Percentiles rank a stretch among this genome's conserved stretches.
phyloP scores from a whole-genome alignment of 441 rosid species.

The Manihot esculenta region DNA sequence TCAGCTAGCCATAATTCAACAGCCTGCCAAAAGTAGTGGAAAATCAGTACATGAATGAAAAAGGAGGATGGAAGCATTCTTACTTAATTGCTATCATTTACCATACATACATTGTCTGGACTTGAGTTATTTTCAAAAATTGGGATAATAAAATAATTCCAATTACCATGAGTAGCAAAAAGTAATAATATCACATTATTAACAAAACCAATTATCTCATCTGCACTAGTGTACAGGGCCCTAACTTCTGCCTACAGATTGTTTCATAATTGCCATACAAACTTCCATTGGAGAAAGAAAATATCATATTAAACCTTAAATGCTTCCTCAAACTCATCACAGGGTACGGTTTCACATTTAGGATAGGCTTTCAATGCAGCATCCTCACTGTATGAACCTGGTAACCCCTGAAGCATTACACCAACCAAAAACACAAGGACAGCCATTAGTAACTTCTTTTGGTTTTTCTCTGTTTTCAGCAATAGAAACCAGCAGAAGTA shows the following conservation, averaged over 20 bases:
- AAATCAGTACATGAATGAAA: neutral
- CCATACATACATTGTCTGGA: neutral
- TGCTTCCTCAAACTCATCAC: conserved; percentile 54
- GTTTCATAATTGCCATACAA: neutral
- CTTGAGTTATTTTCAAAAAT: neutral
- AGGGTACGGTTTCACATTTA: conserved; percentile 52
- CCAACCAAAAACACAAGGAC: neutral
- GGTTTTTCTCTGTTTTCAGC: neutral
- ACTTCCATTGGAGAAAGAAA: neutral
- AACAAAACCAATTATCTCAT: too few species aligned
- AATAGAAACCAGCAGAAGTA: neutral
- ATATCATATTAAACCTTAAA: conserved; percentile 46
- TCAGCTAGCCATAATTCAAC: conserved; percentile 56
- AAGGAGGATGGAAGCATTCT: conserved; percentile 10
- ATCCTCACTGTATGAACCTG: conserved; percentile 55
- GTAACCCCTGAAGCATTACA: conserved; percentile 38
- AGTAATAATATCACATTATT: too few species aligned
- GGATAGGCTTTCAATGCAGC: conserved; percentile 67
- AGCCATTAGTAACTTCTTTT: conserved; percentile 14
- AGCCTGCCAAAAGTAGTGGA: conserved; percentile 36
- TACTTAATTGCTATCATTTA: neutral
- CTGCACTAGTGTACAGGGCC: neutral
- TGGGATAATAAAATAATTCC: neutral
- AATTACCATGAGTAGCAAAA: neutral
- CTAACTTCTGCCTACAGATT: neutral